These are phyloP conservation scores for Neurospora tetraspora DNA, from an alignment of 495 filamentous ascomycete genomes.

Conservation along the genomic window DNA sequence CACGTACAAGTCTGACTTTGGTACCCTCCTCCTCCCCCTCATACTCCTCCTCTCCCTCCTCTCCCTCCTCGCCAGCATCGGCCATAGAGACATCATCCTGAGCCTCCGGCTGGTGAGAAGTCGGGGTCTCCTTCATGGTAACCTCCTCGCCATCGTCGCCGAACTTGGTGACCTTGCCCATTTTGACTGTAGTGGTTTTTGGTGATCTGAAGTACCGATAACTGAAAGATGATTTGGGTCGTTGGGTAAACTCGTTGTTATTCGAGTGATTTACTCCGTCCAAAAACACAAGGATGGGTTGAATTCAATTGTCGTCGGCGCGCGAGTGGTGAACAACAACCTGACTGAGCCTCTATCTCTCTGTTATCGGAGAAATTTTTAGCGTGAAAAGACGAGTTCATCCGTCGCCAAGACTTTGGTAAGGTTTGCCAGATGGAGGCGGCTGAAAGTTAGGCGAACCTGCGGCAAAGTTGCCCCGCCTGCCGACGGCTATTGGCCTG, in stretches of 20 bases:
- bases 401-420: too few species aligned
- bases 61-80: constrained; percentile 26
- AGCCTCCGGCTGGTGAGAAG: constrained; percentile 28
- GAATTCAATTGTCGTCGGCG: neutral
- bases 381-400: neutral
- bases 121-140: constrained; percentile 46
- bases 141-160: constrained; percentile 23
- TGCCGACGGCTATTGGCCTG: neutral
- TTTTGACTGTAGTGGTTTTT: constrained; percentile 20
- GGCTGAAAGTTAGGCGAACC: neutral
- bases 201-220: neutral
- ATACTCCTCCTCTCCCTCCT: constrained; percentile 22
- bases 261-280: neutral
- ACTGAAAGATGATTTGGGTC: neutral
- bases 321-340: neutral
- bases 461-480: neutral
- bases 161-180: constrained; percentile 10
- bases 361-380: constrained; percentile 1
- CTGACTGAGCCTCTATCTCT: neutral
- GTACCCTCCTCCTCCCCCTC: constrained; percentile 17
- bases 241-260: neutral
- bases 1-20: constrained; percentile 27
- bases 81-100: constrained; percentile 32
- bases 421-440: neutral
- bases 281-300: neutral